Conservation (phyloP, 2,329 filamentous ascomycete species). For the Beauveria caledonica region DNA sequence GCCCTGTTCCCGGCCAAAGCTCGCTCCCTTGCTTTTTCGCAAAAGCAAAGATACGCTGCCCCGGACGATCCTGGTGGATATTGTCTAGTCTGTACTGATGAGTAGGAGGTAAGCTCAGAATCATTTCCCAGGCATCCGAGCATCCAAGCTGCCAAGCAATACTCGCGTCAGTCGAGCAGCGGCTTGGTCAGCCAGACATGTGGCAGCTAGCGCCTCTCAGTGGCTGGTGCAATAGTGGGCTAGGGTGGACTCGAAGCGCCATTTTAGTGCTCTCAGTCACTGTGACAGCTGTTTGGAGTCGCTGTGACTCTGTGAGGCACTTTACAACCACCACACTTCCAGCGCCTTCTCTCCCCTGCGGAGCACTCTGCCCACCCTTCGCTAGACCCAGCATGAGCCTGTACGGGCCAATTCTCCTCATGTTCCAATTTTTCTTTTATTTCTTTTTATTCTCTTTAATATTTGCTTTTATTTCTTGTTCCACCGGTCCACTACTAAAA, state of each 20-base stretch:
- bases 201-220: neutral
- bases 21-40: constrained; percentile 7
- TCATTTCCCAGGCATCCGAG: neutral
- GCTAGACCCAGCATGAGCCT: neutral
- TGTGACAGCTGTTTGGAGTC: neutral
- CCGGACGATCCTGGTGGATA: constrained; percentile 20
- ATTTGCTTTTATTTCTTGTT: neutral
- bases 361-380: neutral
- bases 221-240: constrained; percentile 1
- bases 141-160: neutral
- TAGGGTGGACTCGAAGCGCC: neutral
- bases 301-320: neutral
- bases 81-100: neutral
- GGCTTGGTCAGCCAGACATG: neutral
- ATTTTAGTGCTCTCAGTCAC: neutral
- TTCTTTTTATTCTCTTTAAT: neutral
- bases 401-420: neutral
- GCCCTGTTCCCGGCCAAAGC: neutral
- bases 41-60: constrained; percentile 17
- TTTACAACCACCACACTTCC: neutral
- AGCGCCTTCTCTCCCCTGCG: neutral
- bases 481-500: constrained; percentile 3
- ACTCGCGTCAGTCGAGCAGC: neutral
- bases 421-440: neutral
- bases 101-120: constrained; percentile 3